phyloP scores from a whole-genome alignment of 176 grass and related monocot species.

The Eragrostis curvula region DNA sequence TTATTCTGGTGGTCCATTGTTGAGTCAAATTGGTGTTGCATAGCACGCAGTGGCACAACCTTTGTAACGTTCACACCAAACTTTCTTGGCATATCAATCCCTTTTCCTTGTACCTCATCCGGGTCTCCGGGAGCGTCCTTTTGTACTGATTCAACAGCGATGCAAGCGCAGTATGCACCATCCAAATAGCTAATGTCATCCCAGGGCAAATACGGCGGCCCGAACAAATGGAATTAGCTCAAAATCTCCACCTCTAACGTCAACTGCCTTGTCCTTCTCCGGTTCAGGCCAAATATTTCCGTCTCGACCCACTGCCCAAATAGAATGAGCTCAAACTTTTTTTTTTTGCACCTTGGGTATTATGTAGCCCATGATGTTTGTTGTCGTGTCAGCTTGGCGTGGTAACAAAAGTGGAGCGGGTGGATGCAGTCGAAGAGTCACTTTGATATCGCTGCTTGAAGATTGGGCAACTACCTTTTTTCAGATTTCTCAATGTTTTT shows the following conservation, averaged over 20 bases:
- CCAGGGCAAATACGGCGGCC: constrained; percentile 33
- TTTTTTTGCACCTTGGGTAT: constrained; percentile 30
- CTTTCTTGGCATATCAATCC: constrained; percentile 39
- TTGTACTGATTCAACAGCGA: background rate
- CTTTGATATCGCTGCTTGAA: constrained; percentile 45
- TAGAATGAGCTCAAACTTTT: background rate
- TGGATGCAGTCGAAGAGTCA: constrained; percentile 42
- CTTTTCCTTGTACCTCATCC: constrained; percentile 12
- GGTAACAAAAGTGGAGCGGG: constrained; percentile 29
- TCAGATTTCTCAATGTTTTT: constrained; percentile 39
- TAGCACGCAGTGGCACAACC: background rate
- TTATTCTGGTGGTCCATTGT: too few species aligned
- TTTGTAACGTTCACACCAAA: background rate
- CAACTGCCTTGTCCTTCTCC: background rate
- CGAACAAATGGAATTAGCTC: constrained; percentile 26
- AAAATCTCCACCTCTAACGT: constrained; percentile 24
- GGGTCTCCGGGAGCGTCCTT: constrained; percentile 20
- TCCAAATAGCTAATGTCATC: background rate
- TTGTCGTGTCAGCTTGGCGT: background rate
- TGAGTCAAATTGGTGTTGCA: background rate
- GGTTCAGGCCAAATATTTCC: background rate
- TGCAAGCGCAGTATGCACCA: background rate
- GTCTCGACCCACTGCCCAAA: background rate
- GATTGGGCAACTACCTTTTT: constrained; percentile 28
- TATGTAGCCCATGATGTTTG: constrained; percentile 8